phyloP scores from a whole-genome alignment of 208 protist species.

The Trypanosoma scelopori region DNA sequence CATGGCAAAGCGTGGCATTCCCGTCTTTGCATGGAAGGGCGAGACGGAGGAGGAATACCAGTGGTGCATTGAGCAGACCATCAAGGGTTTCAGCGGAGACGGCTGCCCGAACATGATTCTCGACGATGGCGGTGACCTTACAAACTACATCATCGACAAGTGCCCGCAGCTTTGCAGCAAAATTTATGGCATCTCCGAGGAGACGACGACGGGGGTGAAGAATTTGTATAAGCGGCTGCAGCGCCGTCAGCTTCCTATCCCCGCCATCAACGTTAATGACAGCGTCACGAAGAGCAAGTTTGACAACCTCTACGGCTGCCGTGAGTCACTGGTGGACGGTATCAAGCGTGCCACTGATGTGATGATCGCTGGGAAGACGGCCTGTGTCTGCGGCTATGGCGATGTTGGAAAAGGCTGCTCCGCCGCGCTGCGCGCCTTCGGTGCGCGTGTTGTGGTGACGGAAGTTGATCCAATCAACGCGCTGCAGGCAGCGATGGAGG shows the following conservation, averaged over 20 bases:
- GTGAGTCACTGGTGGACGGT: slow-evolving; percentile 99
- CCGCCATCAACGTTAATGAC: slow-evolving; percentile 99
- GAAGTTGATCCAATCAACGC: slow-evolving; percentile 99
- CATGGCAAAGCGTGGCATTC: slow-evolving; percentile 90
- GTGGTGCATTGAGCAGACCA: slow-evolving; percentile 97
- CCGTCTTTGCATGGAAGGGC: slow-evolving; percentile 99
- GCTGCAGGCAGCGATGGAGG: slow-evolving; percentile 99
- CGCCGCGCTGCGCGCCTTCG: slow-evolving; percentile 94
- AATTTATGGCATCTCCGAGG: slow-evolving; percentile 98
- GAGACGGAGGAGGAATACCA: slow-evolving; percentile 99
- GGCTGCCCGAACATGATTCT: slow-evolving; percentile 97
- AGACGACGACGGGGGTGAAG: slow-evolving; percentile 99
- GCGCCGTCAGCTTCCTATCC: slow-evolving; percentile 95
- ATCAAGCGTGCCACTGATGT: slow-evolving; percentile 99
- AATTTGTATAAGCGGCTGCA: slow-evolving; percentile 97
- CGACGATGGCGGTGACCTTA: slow-evolving; percentile 99
- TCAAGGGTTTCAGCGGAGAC: slow-evolving; percentile 88
- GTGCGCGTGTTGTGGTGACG: slow-evolving; percentile 97
- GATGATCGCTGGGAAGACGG: slow-evolving; percentile 99
- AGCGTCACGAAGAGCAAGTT: slow-evolving; percentile 99
- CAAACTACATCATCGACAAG: slow-evolving; percentile 96
- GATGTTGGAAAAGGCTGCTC: slow-evolving; percentile 99
- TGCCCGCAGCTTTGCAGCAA: slow-evolving; percentile 91
- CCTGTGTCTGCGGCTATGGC: slow-evolving; percentile 97
- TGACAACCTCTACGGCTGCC: slow-evolving; percentile 99